Evolutionary conservation across 257 asterid genomes (phyloP).

Genomic region (Jacaranda mimosifolia): DNA sequence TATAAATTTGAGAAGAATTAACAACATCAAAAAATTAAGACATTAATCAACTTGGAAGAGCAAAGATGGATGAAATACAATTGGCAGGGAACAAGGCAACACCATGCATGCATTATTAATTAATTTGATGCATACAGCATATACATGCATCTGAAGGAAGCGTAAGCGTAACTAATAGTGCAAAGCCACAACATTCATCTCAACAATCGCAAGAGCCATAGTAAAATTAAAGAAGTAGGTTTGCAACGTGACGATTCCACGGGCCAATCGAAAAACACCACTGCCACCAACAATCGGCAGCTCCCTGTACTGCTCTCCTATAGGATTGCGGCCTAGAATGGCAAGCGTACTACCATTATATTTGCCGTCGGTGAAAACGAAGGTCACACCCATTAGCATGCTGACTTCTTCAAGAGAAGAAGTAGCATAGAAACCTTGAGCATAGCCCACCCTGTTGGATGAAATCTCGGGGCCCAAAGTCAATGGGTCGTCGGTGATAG

Average conservation of each 20-base stretch:
- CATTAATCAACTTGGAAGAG: not conserved
- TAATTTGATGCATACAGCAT: not conserved
- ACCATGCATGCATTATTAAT: not conserved
- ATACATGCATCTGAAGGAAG: not conserved
- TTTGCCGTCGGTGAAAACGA: constrained; percentile 42
- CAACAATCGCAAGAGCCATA: constrained; percentile 36
- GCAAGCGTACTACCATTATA: constrained; percentile 49
- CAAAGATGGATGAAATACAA: not conserved
- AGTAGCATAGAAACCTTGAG: constrained; percentile 48
- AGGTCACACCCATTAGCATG: constrained; percentile 41
- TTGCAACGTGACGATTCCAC: constrained; percentile 45
- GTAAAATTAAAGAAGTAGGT: constrained; percentile 36
- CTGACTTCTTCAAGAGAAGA: constrained; percentile 37
- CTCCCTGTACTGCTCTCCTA: constrained; percentile 44
- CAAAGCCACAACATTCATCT: constrained; percentile 37
- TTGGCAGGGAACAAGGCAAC: not conserved
- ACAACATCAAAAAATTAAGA: not conserved
- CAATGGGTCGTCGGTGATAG: constrained; percentile 47
- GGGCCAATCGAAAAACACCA: constrained; percentile 51
- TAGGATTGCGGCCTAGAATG: constrained; percentile 42
- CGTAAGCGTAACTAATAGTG: constrained; percentile 12
- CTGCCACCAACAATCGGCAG: constrained; percentile 51
- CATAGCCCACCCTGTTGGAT: constrained; percentile 47
- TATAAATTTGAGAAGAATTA: no score
- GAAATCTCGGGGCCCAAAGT: constrained; percentile 36